Percentiles rank a stretch among this genome's conserved stretches.
Evolutionary conservation across 2,329 filamentous ascomycete species (phyloP).

Genomic region (Fusarium tjaetaba): DNA sequence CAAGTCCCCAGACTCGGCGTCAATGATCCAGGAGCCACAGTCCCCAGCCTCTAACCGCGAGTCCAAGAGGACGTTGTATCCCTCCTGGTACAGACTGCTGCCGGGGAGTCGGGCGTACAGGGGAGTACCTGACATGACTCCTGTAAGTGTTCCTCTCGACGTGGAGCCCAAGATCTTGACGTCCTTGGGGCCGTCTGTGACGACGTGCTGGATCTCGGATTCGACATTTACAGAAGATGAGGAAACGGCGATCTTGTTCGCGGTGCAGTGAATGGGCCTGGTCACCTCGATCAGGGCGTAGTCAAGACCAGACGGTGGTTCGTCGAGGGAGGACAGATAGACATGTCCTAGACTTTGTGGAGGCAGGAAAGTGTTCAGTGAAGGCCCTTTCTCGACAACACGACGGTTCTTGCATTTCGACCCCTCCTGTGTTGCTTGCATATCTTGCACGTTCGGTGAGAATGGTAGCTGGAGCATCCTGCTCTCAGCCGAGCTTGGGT

Average conservation of each 20-base stretch:
- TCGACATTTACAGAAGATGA: background rate
- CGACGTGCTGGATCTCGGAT: background rate
- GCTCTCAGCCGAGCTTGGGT: no score
- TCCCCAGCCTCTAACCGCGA: background rate
- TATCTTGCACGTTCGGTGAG: background rate
- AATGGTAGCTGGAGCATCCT: background rate
- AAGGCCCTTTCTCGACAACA: background rate
- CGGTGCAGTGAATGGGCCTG: rapidly evolving
- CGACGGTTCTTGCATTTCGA: background rate
- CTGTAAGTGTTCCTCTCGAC: background rate
- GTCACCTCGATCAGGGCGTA: background rate
- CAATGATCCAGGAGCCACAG: background rate
- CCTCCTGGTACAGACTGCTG: background rate
- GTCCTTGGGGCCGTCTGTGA: background rate
- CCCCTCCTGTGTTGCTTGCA: background rate
- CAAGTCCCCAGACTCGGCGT: background rate
- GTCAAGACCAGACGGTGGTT: background rate
- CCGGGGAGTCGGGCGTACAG: background rate
- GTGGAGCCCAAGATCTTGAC: background rate
- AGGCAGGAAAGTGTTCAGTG: background rate
- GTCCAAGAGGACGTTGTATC: background rate
- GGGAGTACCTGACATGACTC: background rate
- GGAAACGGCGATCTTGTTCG: background rate
- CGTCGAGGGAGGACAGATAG: background rate
- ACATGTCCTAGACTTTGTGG: background rate